Evolutionary conservation across 2,329 filamentous ascomycete species (phyloP), one percentile per base, ranked within the genome.

Genomic region (Botryotinia calthae): DNA sequence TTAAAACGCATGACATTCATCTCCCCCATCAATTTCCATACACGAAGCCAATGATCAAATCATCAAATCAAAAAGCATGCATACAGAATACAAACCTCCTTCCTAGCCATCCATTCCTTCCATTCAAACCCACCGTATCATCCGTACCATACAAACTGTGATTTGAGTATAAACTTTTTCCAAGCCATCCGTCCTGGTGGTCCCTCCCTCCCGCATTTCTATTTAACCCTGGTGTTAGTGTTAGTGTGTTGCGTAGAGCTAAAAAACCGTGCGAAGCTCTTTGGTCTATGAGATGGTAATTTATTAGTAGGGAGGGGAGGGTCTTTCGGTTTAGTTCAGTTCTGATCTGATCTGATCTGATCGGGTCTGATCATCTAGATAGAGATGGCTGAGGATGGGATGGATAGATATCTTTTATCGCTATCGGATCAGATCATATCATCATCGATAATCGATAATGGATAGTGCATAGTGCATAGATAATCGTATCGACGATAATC

Each of bases 101-200:
- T n/a, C n/a, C n/a, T n/a, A n/a, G n/a, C n/a, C 0, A 22, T 3
- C 20, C 4, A 3, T 0, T 46, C 44, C 20, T 1, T 25, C 46
- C 8, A 42, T 42, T 40, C 37, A 46, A 20, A 48, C 46, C 46
- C 44, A 48, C 2, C 9, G 25, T 10, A 25, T 4, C 20, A 46
- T 42, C 44, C 9, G 22, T 1, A n/a, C 7, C 22, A 48, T 7
- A 34, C 22, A 59, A 34, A 28, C n/a, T 10, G 34, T 34, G 34
- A 34, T 34, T 31, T 4, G 7, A 9, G 8, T 8, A 31, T 58
- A 9, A 31, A 31, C n/a, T 6, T 51, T 56, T 58, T 31, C 2
- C 54, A 4, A 58, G 54, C 28, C 54, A 6, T 59, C 28, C 14
- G 16, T 1, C 8, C 37, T 37, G 37, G 37, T 37, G 37, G 10